A percentile compares a stretch with the other conserved stretches of the same genome.
Conservation (phyloP, 345 rosid species). For the Reutealis trisperma region DNA sequence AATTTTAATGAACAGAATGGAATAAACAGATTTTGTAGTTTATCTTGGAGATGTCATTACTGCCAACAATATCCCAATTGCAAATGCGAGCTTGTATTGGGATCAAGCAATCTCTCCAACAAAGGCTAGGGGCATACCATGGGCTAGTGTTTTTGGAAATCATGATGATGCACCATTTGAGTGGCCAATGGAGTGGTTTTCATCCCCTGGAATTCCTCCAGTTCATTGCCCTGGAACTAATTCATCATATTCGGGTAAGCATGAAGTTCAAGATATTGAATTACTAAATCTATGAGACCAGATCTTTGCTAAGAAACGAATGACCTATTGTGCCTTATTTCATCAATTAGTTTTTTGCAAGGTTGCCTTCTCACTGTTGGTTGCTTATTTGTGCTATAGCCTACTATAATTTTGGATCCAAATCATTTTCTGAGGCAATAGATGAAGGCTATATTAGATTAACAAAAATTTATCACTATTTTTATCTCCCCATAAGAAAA, state of each 20-base stretch:
- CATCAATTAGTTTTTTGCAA: not conserved
- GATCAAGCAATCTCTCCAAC: conserved; percentile 78
- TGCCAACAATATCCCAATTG: conserved; percentile 67
- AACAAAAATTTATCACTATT: not conserved
- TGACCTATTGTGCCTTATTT: not conserved
- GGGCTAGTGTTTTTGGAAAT: conserved; percentile 82
- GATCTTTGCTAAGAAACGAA: not conserved
- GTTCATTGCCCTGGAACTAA: conserved; percentile 46
- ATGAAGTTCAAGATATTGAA: not conserved
- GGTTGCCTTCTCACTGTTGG: not conserved
- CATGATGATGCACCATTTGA: conserved; percentile 78
- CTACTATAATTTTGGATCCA: not conserved
- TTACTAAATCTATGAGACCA: not conserved
- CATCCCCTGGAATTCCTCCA: conserved; percentile 66
- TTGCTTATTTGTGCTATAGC: not conserved
- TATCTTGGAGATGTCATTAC: conserved; percentile 92
- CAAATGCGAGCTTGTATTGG: conserved; percentile 83
- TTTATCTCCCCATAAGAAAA: not conserved
- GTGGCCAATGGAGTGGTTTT: conserved; percentile 90
- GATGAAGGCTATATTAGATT: not conserved
- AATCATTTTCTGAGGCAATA: not conserved
- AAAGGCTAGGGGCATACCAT: conserved; percentile 62
- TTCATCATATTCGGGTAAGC: conserved; percentile 42
- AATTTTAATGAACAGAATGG: not conserved
- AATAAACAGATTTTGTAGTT: conserved; percentile 64